Evolutionary conservation across 257 asterid genomes (phyloP), one percentile per base, ranked within the genome.

Genomic region (Rhazya stricta): DNA sequence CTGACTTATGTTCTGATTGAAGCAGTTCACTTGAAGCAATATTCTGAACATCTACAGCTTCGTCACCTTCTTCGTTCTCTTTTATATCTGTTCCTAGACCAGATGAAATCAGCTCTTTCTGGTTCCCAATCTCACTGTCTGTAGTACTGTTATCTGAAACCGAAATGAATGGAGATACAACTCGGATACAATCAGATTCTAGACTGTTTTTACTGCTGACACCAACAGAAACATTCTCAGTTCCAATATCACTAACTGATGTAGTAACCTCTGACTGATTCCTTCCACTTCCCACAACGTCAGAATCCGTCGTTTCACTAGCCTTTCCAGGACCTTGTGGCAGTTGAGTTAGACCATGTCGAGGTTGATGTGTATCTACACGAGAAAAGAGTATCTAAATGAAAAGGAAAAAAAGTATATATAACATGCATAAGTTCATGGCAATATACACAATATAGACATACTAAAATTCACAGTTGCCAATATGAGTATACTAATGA

Each of bases 331-430:
- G 25, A 21, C 50, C 71, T 37, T 66, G 50, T 41, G 21, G 18
- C 27, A 8, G n/a, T 37, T 65, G 46, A 36, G 56, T 76, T 12
- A 81, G 74, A 66, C 77, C 84, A 82, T 76, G 50, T 32, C 72
- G 65, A 73, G 78, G 79, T 63, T 78, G 79, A 51, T 65, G 72
- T 73, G 3, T 69, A 70, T 77, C 93, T 89, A 89, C 80, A 73
- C 53, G 36, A 72, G 34, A 18, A 61, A 76, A 72, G 50, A 25
- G 77, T 71, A 65, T 56, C 63, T 71, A 36, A 45, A 70, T 67
- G 60, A 18, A 61, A 21, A 78, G 43, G 45, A 71, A 16, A 74
- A 69, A 43, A 54, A 51, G 25, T 18, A 18, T 21, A 51, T n/a
- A 42, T 18, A 15, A 27, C 1, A 32, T 30, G 16, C 54, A 30